These are phyloP conservation scores for Alternaria brassicae DNA, from an alignment of 2,329 filamentous ascomycete genomes.

Conservation along the genomic window DNA sequence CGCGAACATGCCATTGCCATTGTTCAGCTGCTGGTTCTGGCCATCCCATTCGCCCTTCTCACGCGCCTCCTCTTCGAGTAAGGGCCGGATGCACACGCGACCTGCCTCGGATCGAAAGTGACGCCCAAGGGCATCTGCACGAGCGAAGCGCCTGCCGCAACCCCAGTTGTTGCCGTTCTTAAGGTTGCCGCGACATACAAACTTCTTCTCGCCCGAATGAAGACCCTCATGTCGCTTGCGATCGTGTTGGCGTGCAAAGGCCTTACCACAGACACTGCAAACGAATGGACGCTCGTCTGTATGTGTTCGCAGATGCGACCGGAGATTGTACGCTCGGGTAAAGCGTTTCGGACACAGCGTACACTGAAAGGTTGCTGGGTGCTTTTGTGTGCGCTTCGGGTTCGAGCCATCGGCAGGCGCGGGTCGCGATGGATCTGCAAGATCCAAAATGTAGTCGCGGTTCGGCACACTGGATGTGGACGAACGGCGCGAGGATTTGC, in stretches of 20 bases:
- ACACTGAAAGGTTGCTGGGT: slow-evolving; percentile 97
- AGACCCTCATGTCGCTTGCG: slow-evolving; percentile 95
- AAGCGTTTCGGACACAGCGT: slow-evolving; percentile 93
- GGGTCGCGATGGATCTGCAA: slow-evolving; percentile 87
- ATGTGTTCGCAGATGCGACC: slow-evolving; percentile 93
- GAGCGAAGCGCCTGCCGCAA: slow-evolving; percentile 89
- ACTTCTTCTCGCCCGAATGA: slow-evolving; percentile 98
- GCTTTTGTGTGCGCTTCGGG: slow-evolving; percentile 89
- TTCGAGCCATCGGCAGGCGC: slow-evolving; percentile 55
- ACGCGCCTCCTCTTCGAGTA: slow-evolving; percentile 91
- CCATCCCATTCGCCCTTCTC: slow-evolving; percentile 71
- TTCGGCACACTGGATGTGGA: slow-evolving; percentile 62
- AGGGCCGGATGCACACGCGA: slow-evolving; percentile 94
- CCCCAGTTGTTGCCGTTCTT: slow-evolving; percentile 87
- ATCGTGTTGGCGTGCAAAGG: slow-evolving; percentile 96
- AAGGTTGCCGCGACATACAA: slow-evolving; percentile 91
- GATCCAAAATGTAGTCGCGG: slow-evolving; percentile 82
- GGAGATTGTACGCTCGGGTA: slow-evolving; percentile 93
- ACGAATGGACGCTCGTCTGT: slow-evolving; percentile 98
- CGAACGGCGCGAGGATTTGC: slow-evolving; percentile 57
- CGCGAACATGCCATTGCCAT: slow-evolving; percentile 54
- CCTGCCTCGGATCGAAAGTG: slow-evolving; percentile 97
- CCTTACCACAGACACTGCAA: slow-evolving; percentile 95
- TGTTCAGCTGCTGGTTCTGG: slow-evolving; percentile 64
- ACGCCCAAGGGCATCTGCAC: slow-evolving; percentile 90